Base-by-base conservation (phyloP, 345 rosid species). In the Pseudoturritis turrita region DNA sequence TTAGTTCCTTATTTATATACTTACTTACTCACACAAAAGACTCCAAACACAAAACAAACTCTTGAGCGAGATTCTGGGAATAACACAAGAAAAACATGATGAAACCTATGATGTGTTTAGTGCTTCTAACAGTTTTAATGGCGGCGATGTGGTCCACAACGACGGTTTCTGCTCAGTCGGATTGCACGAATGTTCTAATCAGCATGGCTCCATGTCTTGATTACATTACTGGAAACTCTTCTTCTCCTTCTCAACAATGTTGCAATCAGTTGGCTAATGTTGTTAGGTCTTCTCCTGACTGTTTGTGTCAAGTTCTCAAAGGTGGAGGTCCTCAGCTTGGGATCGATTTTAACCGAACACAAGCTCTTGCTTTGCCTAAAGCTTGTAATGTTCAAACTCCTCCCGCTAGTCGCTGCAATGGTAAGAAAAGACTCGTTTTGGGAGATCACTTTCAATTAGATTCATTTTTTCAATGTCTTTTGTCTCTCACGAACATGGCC, bases 361-460 rank as follows among this genome's bases (percentile, higher is more conserved):
- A 63, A 57, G 97, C 96, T 57, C 64, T 86, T 71, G 87, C 86
- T 59, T 82, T 94, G 53, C 96, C 97, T 14, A 75, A 68, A 13
- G 87, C 88, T 35, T 94, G 98, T 86, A 83, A 84, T 11, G 89
- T 94, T 71, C 87, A 85, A 76, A 89, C 98, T 63, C 92, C 92
- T 22, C 84, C 97, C 15, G 22, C 37, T 64, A 87, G 86, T 83
- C 52, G 79, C 59, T 90, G 98, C 76, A 83, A 80, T 4, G 88
- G 96, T 89, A 80, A 78, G 78, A 37, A 61, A 9, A 28, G 2
- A 55, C 23, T 29, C 26, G 10, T 26, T 31, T 45, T 29, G 6
- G 12, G 21, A 3, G 25, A 22, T 47, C 49, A 51, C 22, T 52
- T 22, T 62, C 15, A 26, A 43, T 41, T 29, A 10, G 7, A 28